Base-by-base conservation (phyloP, 495 filamentous ascomycete genomes). In the Tuber microsphaerosporum region DNA sequence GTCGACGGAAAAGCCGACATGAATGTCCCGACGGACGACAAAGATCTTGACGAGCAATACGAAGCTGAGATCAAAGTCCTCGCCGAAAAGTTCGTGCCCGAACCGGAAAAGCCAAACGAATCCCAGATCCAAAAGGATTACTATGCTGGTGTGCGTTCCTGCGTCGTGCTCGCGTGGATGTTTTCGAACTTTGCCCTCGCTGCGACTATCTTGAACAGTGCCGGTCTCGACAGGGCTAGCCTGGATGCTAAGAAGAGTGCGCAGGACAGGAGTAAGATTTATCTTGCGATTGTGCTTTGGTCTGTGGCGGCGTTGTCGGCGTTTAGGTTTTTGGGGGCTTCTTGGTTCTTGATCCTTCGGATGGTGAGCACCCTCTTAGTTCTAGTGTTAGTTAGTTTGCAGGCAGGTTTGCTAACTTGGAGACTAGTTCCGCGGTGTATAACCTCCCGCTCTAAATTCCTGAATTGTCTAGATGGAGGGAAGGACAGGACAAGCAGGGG, bases 331-430 rank as follows among this genome's bases (percentile, higher is more conserved):
- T 83, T 94, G 45, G 96, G 96, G 14, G 92, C 92, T 0, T 85
- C 93, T 83, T 99, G 96, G 96, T 99, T 96, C 84, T 90, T 98
- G 88, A 87, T 97, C 81, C 90, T 97, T 75, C 87, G 95, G 80
- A 89, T 97, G 90, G 94, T 95, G 80, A 89, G 93, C 56, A 3
- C 20, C n/a, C 19, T 68, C 26, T 44, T 31, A 19, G 31, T 65
- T 39, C 17, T 48, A 26, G 39, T 46, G 20, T 31, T 34, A 41
- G 51, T 75, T 75, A 41, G 51, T 75, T 75, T 8, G 61, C 73
- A 78, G n/a, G 74, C 76, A 20, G 43, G 39, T 43, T 46, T 48
- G n/a, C 74, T 75, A 43, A 75, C 61, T 41, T 69, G 51, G 69
- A 68, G 37, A 71, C n/a, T 71, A 84, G 84, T 84, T 84, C 80